A percentile compares a stretch with the other conserved stretches of the same genome.
Evolutionary conservation across 768 basidiomycete genomes (phyloP).

Genomic region (Podaxis carcinomalis): DNA sequence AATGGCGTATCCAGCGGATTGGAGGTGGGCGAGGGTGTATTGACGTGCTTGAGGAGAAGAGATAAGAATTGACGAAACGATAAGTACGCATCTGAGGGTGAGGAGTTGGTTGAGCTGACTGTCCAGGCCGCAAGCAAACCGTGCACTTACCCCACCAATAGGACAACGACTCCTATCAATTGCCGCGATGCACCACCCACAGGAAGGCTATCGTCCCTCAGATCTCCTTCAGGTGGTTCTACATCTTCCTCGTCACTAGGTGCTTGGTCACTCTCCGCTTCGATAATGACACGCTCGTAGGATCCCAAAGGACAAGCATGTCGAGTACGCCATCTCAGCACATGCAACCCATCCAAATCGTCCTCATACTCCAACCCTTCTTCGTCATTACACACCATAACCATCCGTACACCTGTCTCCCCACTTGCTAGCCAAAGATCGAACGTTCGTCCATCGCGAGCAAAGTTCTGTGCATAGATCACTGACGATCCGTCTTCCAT

Average conservation of each 20-base stretch:
- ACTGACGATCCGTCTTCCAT: neutral
- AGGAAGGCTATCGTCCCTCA: slow-evolving; percentile 22
- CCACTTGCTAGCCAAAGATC: neutral
- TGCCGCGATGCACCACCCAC: slow-evolving; percentile 15
- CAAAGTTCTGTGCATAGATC: neutral
- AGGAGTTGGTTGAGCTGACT: neutral
- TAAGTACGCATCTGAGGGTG: slow-evolving; percentile 12
- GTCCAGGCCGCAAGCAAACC: neutral
- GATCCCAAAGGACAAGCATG: slow-evolving; percentile 22
- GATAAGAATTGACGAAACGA: slow-evolving; percentile 16
- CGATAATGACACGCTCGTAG: neutral
- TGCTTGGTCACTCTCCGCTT: slow-evolving; percentile 9
- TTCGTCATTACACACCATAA: slow-evolving; percentile 12
- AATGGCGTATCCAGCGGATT: slow-evolving; percentile 15
- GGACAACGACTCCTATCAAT: slow-evolving; percentile 21
- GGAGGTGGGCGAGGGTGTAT: slow-evolving; percentile 19
- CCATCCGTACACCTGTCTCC: neutral
- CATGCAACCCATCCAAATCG: slow-evolving; percentile 17
- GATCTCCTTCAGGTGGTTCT: slow-evolving; percentile 16
- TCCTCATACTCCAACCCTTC: slow-evolving; percentile 14
- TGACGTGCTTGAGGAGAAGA: slow-evolving; percentile 23
- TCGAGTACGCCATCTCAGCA: slow-evolving; percentile 23
- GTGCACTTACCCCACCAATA: slow-evolving; percentile 21
- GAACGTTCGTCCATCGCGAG: neutral
- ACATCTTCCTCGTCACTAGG: slow-evolving; percentile 6